Conservation (phyloP, 768 basidiomycete genomes). For the Mycena leptocephala region DNA sequence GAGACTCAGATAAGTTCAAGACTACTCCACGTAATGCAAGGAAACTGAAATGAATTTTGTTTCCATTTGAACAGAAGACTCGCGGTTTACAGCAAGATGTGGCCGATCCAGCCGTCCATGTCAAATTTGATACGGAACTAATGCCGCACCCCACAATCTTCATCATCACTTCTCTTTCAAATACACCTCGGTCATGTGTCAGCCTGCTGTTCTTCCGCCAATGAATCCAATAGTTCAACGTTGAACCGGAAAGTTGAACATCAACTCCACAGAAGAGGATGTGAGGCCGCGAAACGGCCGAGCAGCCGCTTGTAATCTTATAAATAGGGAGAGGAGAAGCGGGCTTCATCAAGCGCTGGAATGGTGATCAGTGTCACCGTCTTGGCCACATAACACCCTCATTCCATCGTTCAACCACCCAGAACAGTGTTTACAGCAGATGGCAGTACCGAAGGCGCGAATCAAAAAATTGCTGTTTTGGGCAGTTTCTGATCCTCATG, state of each 20-base stretch:
- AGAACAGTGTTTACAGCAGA: background rate
- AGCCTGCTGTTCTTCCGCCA: background rate
- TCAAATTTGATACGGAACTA: no score
- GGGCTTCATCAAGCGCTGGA: no score
- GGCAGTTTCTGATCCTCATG: background rate
- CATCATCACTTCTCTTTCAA: no score
- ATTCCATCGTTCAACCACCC: background rate
- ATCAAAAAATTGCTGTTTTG: background rate
- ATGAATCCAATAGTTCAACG: no score
- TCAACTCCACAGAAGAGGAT: background rate
- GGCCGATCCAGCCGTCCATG: no score
- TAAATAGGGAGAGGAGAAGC: no score
- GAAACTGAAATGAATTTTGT: background rate
- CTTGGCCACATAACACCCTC: background rate
- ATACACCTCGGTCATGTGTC: background rate
- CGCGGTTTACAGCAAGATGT: background rate
- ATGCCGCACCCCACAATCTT: no score
- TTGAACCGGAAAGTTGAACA: background rate
- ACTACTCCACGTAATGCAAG: background rate
- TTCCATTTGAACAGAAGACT: background rate
- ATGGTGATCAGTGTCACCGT: no score
- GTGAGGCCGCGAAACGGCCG: background rate
- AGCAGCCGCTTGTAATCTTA: background rate
- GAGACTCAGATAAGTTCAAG: constrained; percentile 1
- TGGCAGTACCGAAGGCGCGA: background rate